phyloP scores from a whole-genome alignment of 164 flowering plant genomes.

The Chimonanthus praecox region DNA sequence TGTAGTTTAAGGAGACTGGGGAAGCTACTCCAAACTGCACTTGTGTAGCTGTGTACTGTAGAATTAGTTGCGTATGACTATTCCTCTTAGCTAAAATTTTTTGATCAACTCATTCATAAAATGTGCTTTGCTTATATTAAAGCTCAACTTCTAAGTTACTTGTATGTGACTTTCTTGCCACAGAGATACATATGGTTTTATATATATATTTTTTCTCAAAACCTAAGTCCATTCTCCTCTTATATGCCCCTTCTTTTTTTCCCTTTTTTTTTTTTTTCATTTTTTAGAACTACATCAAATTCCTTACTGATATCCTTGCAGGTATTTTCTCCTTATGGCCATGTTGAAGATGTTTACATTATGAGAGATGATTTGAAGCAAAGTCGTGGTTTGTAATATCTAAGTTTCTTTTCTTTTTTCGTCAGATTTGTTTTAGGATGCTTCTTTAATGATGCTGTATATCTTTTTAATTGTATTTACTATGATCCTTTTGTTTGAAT shows the following conservation, averaged over 20 bases:
- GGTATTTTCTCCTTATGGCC: slow-evolving; percentile 85
- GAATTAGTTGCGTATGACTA: too few relatives aligned
- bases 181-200: background rate
- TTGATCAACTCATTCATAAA: too few relatives aligned
- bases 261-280: too few relatives aligned
- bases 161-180: background rate
- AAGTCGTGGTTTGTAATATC: slow-evolving; percentile 73
- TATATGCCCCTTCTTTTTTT: background rate
- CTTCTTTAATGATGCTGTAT: background rate
- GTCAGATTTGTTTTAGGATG: background rate
- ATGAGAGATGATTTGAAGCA: slow-evolving; percentile 91
- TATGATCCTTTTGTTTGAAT: background rate
- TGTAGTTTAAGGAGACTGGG: too few relatives aligned
- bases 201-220: background rate
- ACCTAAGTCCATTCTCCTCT: too few relatives aligned
- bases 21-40: too few relatives aligned
- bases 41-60: too few relatives aligned
- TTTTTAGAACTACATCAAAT: background rate
- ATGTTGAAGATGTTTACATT: slow-evolving; percentile 94
- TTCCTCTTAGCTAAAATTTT: too few relatives aligned
- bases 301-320: slow-evolving; percentile 18
- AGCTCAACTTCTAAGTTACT: too few relatives aligned
- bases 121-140: too few relatives aligned
- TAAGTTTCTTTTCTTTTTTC: background rate
- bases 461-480: background rate